Percentiles rank a stretch among this genome's conserved stretches.
These are phyloP conservation scores for Erysimum cheiri DNA, from an alignment of 441 rosid genomes.

Conservation along the genomic window DNA sequence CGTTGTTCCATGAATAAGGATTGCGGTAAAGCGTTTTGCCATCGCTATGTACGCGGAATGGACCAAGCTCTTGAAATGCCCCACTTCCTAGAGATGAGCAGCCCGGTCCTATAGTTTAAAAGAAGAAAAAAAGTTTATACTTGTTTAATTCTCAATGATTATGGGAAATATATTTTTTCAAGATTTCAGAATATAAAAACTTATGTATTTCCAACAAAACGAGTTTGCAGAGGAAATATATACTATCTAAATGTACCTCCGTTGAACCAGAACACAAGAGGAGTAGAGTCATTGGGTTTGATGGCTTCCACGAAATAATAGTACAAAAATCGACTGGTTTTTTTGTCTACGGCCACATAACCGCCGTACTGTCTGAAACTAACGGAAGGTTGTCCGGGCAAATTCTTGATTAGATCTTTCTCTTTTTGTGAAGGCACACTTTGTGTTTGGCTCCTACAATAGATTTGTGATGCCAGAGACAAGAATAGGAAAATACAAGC, in stretches of 20 bases:
- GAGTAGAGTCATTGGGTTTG: slow-evolving; percentile 46
- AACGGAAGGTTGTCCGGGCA: slow-evolving; percentile 68
- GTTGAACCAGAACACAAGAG: slow-evolving; percentile 89
- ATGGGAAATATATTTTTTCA: not conserved
- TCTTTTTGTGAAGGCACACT: slow-evolving; percentile 35
- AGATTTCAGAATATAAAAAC: not conserved
- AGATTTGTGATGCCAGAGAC: slow-evolving; percentile 18
- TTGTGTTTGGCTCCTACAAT: too few relatives aligned
- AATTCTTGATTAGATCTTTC: slow-evolving; percentile 51
- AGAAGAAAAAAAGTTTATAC: not conserved
- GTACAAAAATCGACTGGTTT: slow-evolving; percentile 58
- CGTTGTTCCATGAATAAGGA: slow-evolving; percentile 66
- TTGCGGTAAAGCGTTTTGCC: slow-evolving; percentile 70
- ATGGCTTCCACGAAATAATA: slow-evolving; percentile 70
- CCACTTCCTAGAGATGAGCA: slow-evolving; percentile 78
- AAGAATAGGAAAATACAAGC: slow-evolving; percentile 38
- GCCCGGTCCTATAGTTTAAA: slow-evolving; percentile 68
- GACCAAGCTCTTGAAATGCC: slow-evolving; percentile 79
- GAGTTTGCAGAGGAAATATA: not conserved
- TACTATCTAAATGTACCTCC: slow-evolving; percentile 43
- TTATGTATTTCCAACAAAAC: not conserved
- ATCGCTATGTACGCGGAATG: slow-evolving; percentile 69
- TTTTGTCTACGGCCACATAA: slow-evolving; percentile 58
- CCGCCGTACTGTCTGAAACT: slow-evolving; percentile 68
- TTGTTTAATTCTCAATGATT: not conserved